Base-by-base conservation (phyloP, 768 basidiomycete genomes). In the Tricholoma bakamatsutake region DNA sequence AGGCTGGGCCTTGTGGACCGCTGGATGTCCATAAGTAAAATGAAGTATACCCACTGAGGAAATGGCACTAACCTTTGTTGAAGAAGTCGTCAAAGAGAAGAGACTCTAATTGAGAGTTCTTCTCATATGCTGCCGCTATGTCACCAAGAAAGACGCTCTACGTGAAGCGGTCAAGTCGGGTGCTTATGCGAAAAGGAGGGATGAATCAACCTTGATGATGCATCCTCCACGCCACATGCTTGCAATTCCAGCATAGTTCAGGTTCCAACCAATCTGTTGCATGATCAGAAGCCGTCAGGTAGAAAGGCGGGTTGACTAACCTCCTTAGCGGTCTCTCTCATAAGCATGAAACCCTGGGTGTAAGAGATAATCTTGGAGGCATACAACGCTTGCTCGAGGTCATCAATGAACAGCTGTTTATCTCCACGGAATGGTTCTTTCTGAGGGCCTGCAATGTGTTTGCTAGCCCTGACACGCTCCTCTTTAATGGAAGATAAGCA, bases 171-270 rank as follows among this genome's bases (percentile, higher is more conserved):
- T 53, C n/a, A 58, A 31, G 13, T 53, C 51, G 9, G 27, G 35
- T 30, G 27, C 2, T 21, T 15, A 5, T 34, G 6, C 17, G 24
- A 27, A 28, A 24, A 9, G 11, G 30, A 48, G 28, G n/a, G 8
- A 5, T 28, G 5, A 39, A 13, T 15, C 27, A 17, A 84, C 89
- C 83, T 96, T 96, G 82, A 99, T 98, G 74, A 99, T 99, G 73
- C 96, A 98, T 62, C 97, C 97, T 62, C 97, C 97, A 66, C 96
- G 93, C 97, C 97, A 99, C 94, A 99, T 99, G 63, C 80, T 84
- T 33, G 97, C 97, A 68, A 99, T 98, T 58, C 94, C 95, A 64
- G 94, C 87, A 70, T 96, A 96, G 82, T 98, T 98, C 71, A 99
- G 78, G 71, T 90, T 84, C 96, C 96, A 99, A 60, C 67, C 70